Conservation (phyloP, 768 basidiomycete species). For the Hysterangium stoloniferum region DNA sequence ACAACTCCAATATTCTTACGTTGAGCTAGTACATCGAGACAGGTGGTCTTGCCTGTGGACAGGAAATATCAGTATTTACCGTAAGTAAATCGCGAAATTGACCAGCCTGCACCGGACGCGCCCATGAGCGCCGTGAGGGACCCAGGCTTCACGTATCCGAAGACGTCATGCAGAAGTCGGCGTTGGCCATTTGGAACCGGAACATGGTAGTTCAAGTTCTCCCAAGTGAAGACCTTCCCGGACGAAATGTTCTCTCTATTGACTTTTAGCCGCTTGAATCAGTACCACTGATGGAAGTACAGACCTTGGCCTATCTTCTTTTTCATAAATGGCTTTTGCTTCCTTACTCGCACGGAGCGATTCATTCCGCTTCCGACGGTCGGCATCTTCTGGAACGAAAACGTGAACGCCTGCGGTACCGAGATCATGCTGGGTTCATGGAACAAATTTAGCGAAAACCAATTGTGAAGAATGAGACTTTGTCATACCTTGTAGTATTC, state of each 20-base stretch:
- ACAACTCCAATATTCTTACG: slow-evolving; percentile 44
- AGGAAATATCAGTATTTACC: slow-evolving; percentile 20
- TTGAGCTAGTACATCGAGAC: slow-evolving; percentile 35
- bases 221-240: slow-evolving; percentile 36
- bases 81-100: slow-evolving; percentile 10
- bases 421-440: slow-evolving; percentile 48
- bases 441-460: slow-evolving; percentile 14
- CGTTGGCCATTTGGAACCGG: slow-evolving; percentile 28
- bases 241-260: slow-evolving; percentile 27
- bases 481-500: slow-evolving; percentile 53
- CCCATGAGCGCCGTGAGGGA: slow-evolving; percentile 80
- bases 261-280: slow-evolving; percentile 27
- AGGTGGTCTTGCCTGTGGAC: slow-evolving; percentile 19
- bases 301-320: slow-evolving; percentile 15
- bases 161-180: slow-evolving; percentile 35
- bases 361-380: slow-evolving; percentile 48
- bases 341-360: slow-evolving; percentile 45
- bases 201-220: slow-evolving; percentile 30
- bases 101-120: slow-evolving; percentile 64
- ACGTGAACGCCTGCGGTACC: slow-evolving; percentile 44
- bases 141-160: slow-evolving; percentile 44
- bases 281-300: slow-evolving; percentile 2
- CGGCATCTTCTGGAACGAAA: slow-evolving; percentile 50
- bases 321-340: not conserved
- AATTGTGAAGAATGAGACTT: slow-evolving; percentile 2